Evolutionary conservation across 805 yeast genomes (phyloP), one percentile per base, ranked within the genome.

Genomic region (Lipomyces lipofer): DNA sequence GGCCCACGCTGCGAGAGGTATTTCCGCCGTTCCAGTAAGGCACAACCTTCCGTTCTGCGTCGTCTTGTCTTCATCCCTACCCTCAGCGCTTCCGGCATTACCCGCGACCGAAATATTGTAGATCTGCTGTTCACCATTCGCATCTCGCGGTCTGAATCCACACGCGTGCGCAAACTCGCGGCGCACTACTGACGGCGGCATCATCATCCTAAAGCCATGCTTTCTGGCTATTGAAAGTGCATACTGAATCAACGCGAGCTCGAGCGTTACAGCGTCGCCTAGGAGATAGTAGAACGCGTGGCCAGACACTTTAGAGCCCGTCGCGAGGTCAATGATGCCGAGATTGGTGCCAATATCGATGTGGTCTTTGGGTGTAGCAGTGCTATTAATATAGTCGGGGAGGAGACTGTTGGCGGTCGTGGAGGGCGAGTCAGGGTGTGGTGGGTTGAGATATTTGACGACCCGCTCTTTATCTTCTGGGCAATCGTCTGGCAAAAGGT

Each of bases 11-110:
- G 97, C 99, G 25, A 94, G 69, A 0, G 99, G 88, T 30, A 94
- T 92, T 67, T 94, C 99, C 0, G 98, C 96, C 0, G 99, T 94
- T 1, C 98, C 99, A 0, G 92, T 84, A 28, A 94, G 73, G 36
- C 95, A 85, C 47, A 84, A 70, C 2, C 43, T 28, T 12, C 49
- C 54, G 6, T 22, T 44, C 4, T 40, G 53, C 6, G 32, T 6
- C n/a, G 27, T 3, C 9, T 15, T 43, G 10, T 44, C 51, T 5
- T 44, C 53, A 22, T 75, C 75, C 13, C 40, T n/a, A 8, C 25
- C 22, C 12, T 15, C 40, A 7, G 15, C 25, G n/a, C 22, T 25
- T 19, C 70, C 71, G 15, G 27, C 15, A 19, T 32, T 54, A 17
- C 76, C 75, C 17, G 71, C 72, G 21, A 77, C 76, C 0, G 73